Percentiles rank a stretch among this genome's conserved stretches.
phyloP scores from a whole-genome alignment of 139 green algal species.

The Nannochloris sp. region DNA sequence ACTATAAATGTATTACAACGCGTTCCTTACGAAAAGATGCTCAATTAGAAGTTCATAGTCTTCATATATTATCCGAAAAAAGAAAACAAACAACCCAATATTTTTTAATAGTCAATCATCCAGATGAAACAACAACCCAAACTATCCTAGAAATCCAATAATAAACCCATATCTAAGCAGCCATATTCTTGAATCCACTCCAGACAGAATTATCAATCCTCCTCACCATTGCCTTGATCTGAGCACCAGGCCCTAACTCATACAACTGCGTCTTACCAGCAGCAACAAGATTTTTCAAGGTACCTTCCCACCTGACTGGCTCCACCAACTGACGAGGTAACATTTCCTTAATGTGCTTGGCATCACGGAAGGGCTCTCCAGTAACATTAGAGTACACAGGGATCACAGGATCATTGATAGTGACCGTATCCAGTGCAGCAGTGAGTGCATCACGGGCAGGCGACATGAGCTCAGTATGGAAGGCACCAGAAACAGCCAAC shows the following conservation, averaged over 20 bases:
- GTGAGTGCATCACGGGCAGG: constrained; percentile 55
- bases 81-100: no score
- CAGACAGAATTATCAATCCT: constrained; percentile 60
- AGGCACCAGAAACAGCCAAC: constrained; percentile 79
- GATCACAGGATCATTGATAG: constrained; percentile 58
- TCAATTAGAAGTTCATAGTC: no score
- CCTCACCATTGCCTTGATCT: constrained; percentile 95
- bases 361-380: constrained; percentile 48
- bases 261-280: constrained; percentile 59
- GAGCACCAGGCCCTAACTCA: constrained; percentile 80
- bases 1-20: not conserved
- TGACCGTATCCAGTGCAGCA: constrained; percentile 55
- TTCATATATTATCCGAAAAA: no score
- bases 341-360: constrained; percentile 44
- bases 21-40: no score
- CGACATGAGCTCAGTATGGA: constrained; percentile 86
- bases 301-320: constrained; percentile 68
- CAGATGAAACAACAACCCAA: no score
- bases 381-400: constrained; percentile 89
- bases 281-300: constrained; percentile 38
- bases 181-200: constrained; percentile 62
- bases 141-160: no score
- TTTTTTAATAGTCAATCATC: no score
- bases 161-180: constrained; percentile 22
- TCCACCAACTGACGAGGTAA: constrained; percentile 83